Base-by-base conservation (phyloP, 352 stramenopile genomes). In the Globisporangium recalcitrans region DNA sequence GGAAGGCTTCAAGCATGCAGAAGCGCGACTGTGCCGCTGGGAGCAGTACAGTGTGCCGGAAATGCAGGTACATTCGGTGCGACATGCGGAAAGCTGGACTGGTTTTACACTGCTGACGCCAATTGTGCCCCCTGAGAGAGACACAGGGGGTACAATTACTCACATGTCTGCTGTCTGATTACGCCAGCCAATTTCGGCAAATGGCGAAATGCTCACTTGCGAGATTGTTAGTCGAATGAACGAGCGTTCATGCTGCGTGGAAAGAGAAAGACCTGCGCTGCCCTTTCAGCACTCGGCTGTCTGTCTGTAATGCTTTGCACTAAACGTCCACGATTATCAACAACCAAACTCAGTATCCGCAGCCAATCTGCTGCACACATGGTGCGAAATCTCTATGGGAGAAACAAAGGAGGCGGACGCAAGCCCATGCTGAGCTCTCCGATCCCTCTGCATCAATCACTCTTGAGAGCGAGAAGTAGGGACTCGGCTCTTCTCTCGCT, bases 71-170 rank as follows among this genome's bases (percentile, higher is more conserved):
- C 49, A 26, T 58, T 58, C 29, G 22, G n/a, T 58, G 52, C 7
- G 32, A 59, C 32, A 59, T 44, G 36, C 21, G 32, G 32, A 19
- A 21, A 5, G 6, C 44, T 27, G 21, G 44, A 21, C 38, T 6
- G 38, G n/a, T 46, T 44, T 46, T 46, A 46, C 38, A 21, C 38
- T 54, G 26, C 38, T 54, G 48, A 54, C 32, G 48, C 16, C 52
- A 59, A 44, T 29, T 34, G 16, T 16, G 11, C 52, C 52, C 16
- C 52, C 32, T n/a, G 38, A 46, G 16, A 21, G 38, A 46, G 16
- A 21, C 38, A 46, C 14, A 46, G n/a, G 52, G 52, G 32, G 52
- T 24, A 31, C 32, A 32, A 58, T 58, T 58, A 58, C 31, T 48
- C 32, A 4, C 8, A 22, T 10, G 21, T 54, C 1, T 1, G 21